These are phyloP conservation scores for Phytophthora lateralis DNA, from an alignment of 352 stramenopile genomes.

Conservation along the genomic window DNA sequence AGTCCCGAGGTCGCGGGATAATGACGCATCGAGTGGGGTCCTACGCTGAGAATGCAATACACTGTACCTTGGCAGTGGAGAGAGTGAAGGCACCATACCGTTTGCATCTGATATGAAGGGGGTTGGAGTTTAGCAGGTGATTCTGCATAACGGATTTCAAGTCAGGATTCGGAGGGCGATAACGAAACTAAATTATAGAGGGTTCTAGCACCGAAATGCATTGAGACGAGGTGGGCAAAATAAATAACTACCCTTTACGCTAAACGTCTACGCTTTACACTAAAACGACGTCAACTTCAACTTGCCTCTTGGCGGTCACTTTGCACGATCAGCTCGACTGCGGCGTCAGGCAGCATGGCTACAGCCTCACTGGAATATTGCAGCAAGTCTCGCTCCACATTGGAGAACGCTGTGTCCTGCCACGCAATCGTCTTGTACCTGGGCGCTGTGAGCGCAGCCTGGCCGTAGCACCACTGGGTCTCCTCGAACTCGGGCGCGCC, in stretches of 20 bases:
- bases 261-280: constrained; percentile 4
- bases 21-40: constrained; percentile 5
- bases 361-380: constrained; percentile 39
- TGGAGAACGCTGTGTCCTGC: constrained; percentile 33
- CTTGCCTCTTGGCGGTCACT: constrained; percentile 23
- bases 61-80: constrained; percentile 6
- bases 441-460: constrained; percentile 25
- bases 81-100: constrained; percentile 8
- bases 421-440: constrained; percentile 41
- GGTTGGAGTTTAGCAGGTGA: neutral
- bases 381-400: constrained; percentile 42
- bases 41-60: neutral
- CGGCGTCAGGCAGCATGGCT: constrained; percentile 18
- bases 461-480: constrained; percentile 52
- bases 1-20: constrained; percentile 5
- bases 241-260: constrained; percentile 29
- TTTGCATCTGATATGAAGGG: constrained; percentile 12
- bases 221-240: constrained; percentile 14
- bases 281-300: constrained; percentile 22
- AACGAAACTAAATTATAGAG: constrained; percentile 1
- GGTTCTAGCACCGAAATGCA: neutral
- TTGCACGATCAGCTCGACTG: constrained; percentile 26
- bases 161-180: no score
- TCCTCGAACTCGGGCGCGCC: constrained; percentile 42
- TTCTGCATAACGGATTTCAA: neutral